phyloP scores from a whole-genome alignment of 1,284 basidiomycete species.

The Jaminaea rosea region DNA sequence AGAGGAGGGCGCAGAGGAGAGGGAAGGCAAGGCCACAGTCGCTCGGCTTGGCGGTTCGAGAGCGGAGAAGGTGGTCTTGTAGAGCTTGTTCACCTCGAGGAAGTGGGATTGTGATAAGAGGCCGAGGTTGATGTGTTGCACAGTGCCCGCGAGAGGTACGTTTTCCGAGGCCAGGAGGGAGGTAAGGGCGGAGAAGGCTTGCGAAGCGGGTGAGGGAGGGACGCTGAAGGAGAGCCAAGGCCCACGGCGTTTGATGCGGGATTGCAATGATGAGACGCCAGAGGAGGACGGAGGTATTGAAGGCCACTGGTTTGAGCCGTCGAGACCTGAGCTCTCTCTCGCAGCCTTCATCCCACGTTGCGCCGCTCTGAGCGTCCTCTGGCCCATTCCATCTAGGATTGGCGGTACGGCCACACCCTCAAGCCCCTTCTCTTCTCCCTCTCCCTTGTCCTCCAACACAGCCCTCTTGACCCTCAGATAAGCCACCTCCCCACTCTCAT shows the following conservation, averaged over 20 bases:
- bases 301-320: no score
- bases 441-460: constrained; percentile 20
- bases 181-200: no score
- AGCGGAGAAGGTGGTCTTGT: constrained; percentile 73
- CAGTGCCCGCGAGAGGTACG: neutral
- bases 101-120: constrained; percentile 53
- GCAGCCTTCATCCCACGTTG: no score
- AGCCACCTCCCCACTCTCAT: constrained; percentile 35
- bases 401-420: constrained; percentile 10
- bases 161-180: no score
- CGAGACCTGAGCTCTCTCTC: no score
- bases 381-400: constrained; percentile 18
- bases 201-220: no score
- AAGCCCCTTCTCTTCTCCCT: constrained; percentile 3
- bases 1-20: neutral
- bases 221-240: no score
- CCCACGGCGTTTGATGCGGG: no score
- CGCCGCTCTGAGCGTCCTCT: constrained; percentile 13
- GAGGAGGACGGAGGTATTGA: no score
- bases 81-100: constrained; percentile 51
- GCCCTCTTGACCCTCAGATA: constrained; percentile 32
- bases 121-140: constrained; percentile 72
- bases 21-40: constrained; percentile 62
- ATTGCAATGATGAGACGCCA: no score
- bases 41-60: constrained; percentile 84